These are phyloP conservation scores for Actinidia arguta DNA, from an alignment of 179 eudicot species.

Conservation along the genomic window DNA sequence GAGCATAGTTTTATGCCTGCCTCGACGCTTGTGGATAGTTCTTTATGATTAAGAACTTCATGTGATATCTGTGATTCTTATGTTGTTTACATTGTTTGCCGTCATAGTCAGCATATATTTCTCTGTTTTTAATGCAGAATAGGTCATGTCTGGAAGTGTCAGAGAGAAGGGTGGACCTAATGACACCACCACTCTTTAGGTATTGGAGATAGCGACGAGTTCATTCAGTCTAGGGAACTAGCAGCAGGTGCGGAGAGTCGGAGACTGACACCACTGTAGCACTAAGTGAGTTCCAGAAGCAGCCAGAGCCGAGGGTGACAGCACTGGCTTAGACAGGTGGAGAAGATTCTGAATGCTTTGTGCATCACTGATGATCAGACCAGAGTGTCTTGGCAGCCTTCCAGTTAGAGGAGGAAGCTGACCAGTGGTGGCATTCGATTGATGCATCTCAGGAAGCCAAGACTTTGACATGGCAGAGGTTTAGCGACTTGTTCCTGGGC, in stretches of 20 bases:
- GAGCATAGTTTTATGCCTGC: neutral
- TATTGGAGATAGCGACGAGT: neutral
- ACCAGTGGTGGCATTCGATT: neutral
- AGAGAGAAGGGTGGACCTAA: neutral
- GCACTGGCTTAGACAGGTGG: conserved; percentile 6
- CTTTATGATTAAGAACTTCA: neutral
- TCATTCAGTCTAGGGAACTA: neutral
- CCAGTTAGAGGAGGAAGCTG: conserved; percentile 4
- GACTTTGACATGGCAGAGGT: conserved; percentile 3
- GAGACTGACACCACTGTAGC: neutral
- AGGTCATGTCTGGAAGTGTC: neutral
- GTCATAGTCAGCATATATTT: neutral
- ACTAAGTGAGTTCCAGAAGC: neutral
- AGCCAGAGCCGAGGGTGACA: neutral
- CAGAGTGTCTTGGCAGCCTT: neutral
- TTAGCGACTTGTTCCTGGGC: neutral
- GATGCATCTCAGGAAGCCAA: too few relatives aligned
- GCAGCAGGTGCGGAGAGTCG: neutral
- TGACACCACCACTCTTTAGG: neutral
- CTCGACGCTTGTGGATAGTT: neutral
- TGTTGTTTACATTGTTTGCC: neutral
- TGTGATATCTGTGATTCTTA: neutral
- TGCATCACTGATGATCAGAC: conserved; percentile 5
- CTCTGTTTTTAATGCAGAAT: neutral
- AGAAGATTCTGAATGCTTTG: neutral